Conservation (phyloP, 345 rosid species). For the Mallotus nudiflorus region DNA sequence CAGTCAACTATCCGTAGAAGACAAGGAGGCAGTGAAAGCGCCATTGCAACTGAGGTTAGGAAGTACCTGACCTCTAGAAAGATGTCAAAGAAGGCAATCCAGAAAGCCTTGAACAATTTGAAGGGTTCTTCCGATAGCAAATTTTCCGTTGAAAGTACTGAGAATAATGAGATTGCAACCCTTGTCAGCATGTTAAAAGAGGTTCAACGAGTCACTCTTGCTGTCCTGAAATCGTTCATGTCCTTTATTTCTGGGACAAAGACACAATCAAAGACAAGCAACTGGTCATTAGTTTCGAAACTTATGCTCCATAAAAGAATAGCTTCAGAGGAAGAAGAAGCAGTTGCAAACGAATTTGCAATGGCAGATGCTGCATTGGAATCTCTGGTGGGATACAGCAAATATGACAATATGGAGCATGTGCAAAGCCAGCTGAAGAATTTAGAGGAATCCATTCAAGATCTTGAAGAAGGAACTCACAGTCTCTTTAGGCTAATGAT, state of each 20-base stretch:
- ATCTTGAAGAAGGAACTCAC: constrained; percentile 43
- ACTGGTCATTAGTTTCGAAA: constrained; percentile 23
- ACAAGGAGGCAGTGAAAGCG: not conserved
- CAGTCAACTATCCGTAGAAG: constrained; percentile 16
- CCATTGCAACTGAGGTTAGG: not conserved
- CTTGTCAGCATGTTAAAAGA: constrained; percentile 14
- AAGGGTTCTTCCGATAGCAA: not conserved
- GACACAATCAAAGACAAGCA: not conserved
- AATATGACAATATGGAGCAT: constrained; percentile 6
- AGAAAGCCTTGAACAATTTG: constrained; percentile 13
- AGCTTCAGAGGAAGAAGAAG: not conserved
- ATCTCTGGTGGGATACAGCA: constrained; percentile 11
- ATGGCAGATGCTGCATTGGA: constrained; percentile 21
- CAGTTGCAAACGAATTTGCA: constrained; percentile 11
- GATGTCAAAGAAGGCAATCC: constrained; percentile 21
- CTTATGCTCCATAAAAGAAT: constrained; percentile 17
- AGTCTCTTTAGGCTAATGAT: constrained; percentile 35
- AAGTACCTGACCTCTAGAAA: constrained; percentile 19
- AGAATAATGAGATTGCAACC: constrained; percentile 2
- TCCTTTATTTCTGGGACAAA: constrained; percentile 6
- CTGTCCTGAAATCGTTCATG: constrained; percentile 19
- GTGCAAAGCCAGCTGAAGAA: constrained; percentile 25
- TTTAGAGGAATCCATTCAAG: constrained; percentile 41
- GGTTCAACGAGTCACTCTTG: constrained; percentile 16
- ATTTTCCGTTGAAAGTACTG: not conserved